Evolutionary conservation across 1,139 yeast species (phyloP), one percentile per base, ranked within the genome.

Genomic region (Keqinozyma sinolaborantium): DNA sequence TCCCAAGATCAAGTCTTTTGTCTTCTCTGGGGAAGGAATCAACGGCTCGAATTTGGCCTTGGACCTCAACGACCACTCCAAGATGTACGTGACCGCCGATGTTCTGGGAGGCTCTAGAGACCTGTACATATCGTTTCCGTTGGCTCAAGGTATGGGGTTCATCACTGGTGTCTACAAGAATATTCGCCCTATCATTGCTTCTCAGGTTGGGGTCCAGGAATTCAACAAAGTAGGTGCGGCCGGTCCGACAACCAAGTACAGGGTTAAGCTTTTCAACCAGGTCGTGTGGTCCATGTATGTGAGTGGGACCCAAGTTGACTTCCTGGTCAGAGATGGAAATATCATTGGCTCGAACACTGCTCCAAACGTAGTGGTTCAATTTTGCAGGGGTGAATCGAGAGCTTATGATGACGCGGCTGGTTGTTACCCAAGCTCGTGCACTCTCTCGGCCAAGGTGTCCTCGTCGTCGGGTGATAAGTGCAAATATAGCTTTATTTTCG

Each of bases 81-180:
- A 66, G 36, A 40, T 64, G 38, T 60, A 71, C 1, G 63, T 64
- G 6, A 50, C 53, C 11, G 51, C 70, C 2, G 34, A 41, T 8
- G 38, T 48, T 5, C 31, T 28, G 13, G 28, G 30, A 18, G 29
- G 24, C 12, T 32, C 26, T 18, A 14, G 23, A 7, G 41, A 46
- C 11, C 44, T 45, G 18, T 35, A 40, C 16, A 49, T 68, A 14
- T 46, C 53, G 5, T 24, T 63, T 20, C 73, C 73, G 1, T 48
- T 68, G 31, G 64, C 56, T 13, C 67, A 64, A 23, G 94, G 94
- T 11, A 80, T 80, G 83, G 90, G 90, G 0, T 76, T 81, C 38
- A 58, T 79, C 10, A 76, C 86, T 4, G 81, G 83, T 2, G 61
- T 79, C 3, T 83, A 82, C 34, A 50, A 54, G n/a, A 68, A 68